Evolutionary conservation across 768 basidiomycete genomes (phyloP).

Genomic region (Antrodiella citrinella): DNA sequence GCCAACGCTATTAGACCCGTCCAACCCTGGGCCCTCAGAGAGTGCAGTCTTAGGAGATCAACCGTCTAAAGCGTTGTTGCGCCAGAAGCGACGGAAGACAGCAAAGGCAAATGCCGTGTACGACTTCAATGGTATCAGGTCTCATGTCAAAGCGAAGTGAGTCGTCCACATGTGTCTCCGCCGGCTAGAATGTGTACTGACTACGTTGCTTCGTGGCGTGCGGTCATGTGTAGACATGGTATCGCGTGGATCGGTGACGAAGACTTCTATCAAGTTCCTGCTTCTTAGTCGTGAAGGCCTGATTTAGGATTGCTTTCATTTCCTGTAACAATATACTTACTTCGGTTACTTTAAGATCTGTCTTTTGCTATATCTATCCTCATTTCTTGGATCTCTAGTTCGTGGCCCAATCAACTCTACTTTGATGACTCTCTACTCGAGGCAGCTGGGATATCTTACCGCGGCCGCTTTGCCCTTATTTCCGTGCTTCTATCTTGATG

Average conservation of each 20-base stretch:
- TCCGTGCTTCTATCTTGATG: neutral
- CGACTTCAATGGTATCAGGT: constrained; percentile 1
- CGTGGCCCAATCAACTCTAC: no score
- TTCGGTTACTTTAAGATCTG: neutral
- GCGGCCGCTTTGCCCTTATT: no score
- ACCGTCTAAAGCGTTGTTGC: constrained; percentile 53
- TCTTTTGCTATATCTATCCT: neutral
- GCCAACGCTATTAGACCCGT: no score
- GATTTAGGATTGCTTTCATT: neutral
- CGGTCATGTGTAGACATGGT: constrained; percentile 25
- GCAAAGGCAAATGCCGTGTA: constrained; percentile 28
- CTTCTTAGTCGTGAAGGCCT: constrained; percentile 17
- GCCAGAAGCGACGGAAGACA: constrained; percentile 48
- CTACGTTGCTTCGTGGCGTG: constrained; percentile 1
- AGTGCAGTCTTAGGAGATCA: no score
- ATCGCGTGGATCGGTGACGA: constrained; percentile 42
- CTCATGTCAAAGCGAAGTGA: neutral
- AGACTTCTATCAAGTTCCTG: constrained; percentile 27
- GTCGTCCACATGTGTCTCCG: neutral
- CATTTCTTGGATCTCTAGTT: neutral
- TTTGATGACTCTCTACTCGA: no score
- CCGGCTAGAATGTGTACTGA: neutral
- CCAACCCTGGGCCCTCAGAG: no score
- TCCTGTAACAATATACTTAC: neutral
- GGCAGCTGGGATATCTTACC: no score